phyloP scores from a whole-genome alignment of 108 stramenopile species.

The Conticribra guillardii region DNA sequence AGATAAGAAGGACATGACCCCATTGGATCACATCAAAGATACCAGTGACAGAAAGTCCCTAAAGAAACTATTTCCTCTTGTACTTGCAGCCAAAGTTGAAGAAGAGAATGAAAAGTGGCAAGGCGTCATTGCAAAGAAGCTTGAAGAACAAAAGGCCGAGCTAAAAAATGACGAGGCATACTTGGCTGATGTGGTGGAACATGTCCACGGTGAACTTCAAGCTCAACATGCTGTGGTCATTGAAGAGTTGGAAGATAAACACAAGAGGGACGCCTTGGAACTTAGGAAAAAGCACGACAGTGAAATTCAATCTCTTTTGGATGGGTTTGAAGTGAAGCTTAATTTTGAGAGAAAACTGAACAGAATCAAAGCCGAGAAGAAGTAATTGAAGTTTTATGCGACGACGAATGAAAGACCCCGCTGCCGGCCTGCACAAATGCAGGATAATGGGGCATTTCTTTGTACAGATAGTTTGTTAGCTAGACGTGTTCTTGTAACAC shows the following conservation, averaged over 20 bases:
- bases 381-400: too few species aligned
- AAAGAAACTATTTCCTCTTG: slow-evolving; percentile 20
- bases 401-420: too few species aligned
- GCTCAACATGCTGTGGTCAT: slow-evolving; percentile 17
- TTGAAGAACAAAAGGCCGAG: slow-evolving; percentile 22
- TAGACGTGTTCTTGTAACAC: background rate
- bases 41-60: slow-evolving; percentile 21
- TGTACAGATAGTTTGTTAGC: background rate
- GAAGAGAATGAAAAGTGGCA: slow-evolving; percentile 40
- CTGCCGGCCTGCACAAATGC: too few species aligned
- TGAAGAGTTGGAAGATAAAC: slow-evolving; percentile 22
- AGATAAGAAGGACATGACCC: slow-evolving; percentile 39
- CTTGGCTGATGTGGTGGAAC: slow-evolving; percentile 13
- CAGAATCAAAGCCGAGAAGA: slow-evolving; percentile 23
- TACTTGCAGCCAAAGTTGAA: slow-evolving; percentile 38
- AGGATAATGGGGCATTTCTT: too few species aligned
- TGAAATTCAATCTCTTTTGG: slow-evolving; percentile 42
- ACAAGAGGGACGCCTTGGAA: slow-evolving; percentile 37
- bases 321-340: slow-evolving; percentile 48
- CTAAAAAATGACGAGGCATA: slow-evolving; percentile 28
- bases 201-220: slow-evolving; percentile 23
- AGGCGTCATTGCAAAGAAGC: slow-evolving; percentile 3
- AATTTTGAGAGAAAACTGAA: slow-evolving; percentile 49
- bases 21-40: slow-evolving; percentile 41
- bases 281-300: slow-evolving; percentile 42